Base-by-base conservation (phyloP, 2,329 filamentous ascomycete species). In the Coniella vitis region DNA sequence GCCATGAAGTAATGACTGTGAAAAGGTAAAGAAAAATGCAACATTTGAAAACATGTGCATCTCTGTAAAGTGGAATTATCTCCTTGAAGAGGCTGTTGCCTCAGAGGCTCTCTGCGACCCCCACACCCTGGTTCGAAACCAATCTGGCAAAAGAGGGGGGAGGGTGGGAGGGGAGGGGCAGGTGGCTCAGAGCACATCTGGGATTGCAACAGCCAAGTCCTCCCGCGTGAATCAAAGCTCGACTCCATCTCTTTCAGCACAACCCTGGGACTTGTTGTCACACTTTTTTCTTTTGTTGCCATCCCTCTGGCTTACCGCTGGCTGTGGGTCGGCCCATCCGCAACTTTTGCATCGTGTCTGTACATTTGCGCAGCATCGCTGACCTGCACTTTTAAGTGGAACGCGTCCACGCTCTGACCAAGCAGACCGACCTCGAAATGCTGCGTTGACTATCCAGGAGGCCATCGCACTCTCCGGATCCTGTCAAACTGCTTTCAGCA, bases 341-440 rank as follows among this genome's bases (percentile, higher is more conserved):
- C 17, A 21, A n/a, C n/a, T n/a, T 29, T 41, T 41, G 21, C 21
- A 20, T 41, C 29, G 38, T 25, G 29, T 29, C 21, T 17, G 38
- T 5, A 29, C 25, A 29, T 29, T 29, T 10, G 21, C 38, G 38
- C 29, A 10, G 9, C 17, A 17, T 31, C n/a, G 21, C 38, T 41
- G 38, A 41, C 38, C 21, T 41, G 38, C 38, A 41, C 38, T 41
- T 41, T 41, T 41, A 16, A 41, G 38, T 41, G 38, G 38, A 41
- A 41, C 38, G 29, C 38, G 38, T 41, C 38, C 22, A 16, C 38
- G 38, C 38, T 25, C 38, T 41, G 38, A 31, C 22, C 38, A n/a
- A 29, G 29, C 29, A 32, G 40, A 25, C 25, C n/a, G 32, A 32
- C 29, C 13, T 16, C 29, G 16, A 21, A 17, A 42, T 42, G 40